These are phyloP conservation scores for Sapria himalayana DNA, from an alignment of 345 rosid species.

Conservation along the genomic window DNA sequence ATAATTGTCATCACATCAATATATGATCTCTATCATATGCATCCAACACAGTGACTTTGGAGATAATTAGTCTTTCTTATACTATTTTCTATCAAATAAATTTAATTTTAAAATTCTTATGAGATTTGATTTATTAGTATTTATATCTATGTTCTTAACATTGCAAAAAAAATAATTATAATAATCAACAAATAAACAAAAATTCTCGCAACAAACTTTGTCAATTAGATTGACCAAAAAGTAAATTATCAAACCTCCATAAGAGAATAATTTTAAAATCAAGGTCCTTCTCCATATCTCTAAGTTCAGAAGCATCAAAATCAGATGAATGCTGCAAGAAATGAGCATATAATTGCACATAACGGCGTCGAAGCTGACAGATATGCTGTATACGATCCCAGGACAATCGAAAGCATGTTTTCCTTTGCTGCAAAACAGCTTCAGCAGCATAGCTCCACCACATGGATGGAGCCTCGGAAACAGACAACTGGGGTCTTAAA, in stretches of 20 bases:
- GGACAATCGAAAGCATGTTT: conserved; percentile 65
- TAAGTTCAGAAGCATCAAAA: conserved; percentile 29
- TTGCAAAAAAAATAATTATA: no score
- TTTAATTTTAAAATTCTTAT: no score
- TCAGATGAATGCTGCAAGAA: conserved; percentile 49
- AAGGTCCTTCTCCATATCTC: conserved; percentile 82
- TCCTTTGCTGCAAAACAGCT: conserved; percentile 64
- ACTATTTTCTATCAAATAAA: no score
- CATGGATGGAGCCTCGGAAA: conserved; percentile 32
- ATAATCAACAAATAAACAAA: no score
- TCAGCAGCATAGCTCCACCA: conserved; percentile 97
- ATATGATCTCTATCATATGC: no score
- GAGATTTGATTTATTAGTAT: no score
- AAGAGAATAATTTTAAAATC: conserved; percentile 86
- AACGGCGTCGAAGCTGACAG: conserved; percentile 71
- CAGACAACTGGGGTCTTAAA: conserved; percentile 65
- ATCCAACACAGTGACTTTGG: no score
- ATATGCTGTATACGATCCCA: conserved; percentile 71
- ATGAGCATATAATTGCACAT: conserved; percentile 68
- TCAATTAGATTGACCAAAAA: no score
- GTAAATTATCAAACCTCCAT: conserved; percentile 48
- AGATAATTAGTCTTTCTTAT: no score
- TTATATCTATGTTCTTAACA: no score
- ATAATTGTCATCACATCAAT: no score
- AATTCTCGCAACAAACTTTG: no score